Evolutionary conservation across 768 basidiomycete species (phyloP).

Genomic region (Erythrobasidium yunnanense): DNA sequence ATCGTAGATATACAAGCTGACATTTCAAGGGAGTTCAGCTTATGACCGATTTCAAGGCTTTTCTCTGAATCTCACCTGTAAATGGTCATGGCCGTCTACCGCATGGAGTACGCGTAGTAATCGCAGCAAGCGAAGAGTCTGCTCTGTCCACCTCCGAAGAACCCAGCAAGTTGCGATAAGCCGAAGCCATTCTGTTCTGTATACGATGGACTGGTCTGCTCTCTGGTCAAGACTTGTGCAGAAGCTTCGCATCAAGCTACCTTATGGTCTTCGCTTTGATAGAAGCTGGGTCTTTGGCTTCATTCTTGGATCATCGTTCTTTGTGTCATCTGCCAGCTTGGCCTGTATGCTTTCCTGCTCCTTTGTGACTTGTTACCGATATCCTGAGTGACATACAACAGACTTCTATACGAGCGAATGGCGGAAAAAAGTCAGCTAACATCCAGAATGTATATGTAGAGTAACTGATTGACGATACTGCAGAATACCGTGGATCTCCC

Average conservation of each 20-base stretch:
- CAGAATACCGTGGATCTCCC: slow-evolving; percentile 8
- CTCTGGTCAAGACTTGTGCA: neutral
- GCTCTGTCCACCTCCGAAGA: no score
- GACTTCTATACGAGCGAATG: slow-evolving; percentile 5
- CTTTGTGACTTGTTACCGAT: no score
- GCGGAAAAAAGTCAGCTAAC: slow-evolving; percentile 7
- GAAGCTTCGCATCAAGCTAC: slow-evolving; percentile 6
- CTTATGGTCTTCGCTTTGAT: slow-evolving; percentile 14
- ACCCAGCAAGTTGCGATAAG: no score
- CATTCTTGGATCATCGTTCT: slow-evolving; percentile 23
- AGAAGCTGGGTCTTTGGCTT: slow-evolving; percentile 24
- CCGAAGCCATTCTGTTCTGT: neutral
- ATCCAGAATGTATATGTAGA: neutral
- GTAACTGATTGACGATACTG: neutral
- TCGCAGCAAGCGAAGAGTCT: no score
- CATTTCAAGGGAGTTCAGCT: slow-evolving; percentile 27
- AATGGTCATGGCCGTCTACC: slow-evolving; percentile 66
- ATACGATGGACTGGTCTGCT: neutral
- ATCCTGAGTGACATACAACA: neutral
- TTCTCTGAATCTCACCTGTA: slow-evolving; percentile 47
- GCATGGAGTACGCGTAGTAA: no score
- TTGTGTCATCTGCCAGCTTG: slow-evolving; percentile 17
- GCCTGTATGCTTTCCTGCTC: neutral
- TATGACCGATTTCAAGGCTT: neutral
- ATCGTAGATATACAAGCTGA: slow-evolving; percentile 74